phyloP scores from a whole-genome alignment of 352 stramenopile genomes.

The Globisporangium apiculatum region DNA sequence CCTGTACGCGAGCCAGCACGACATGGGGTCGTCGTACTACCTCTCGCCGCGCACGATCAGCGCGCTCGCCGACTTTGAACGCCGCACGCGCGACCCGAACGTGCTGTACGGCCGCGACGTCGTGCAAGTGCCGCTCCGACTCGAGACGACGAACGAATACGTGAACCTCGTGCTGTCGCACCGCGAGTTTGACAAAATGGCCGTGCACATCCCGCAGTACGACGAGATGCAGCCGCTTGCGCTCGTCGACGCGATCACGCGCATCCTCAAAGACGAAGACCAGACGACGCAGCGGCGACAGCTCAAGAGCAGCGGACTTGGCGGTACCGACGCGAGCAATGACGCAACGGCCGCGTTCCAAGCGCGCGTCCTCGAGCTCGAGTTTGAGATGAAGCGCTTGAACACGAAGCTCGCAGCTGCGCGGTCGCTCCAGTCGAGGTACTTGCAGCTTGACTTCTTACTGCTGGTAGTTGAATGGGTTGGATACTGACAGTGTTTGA shows the following conservation, averaged over 20 bases:
- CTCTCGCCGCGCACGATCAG: slow-evolving; percentile 22
- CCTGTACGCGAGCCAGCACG: slow-evolving; percentile 6
- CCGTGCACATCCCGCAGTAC: slow-evolving; percentile 61
- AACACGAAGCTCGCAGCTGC: slow-evolving; percentile 53
- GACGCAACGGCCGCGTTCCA: slow-evolving; percentile 48
- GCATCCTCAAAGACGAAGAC: slow-evolving; percentile 44
- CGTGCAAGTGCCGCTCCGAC: slow-evolving; percentile 68
- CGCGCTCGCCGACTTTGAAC: slow-evolving; percentile 21
- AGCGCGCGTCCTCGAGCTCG: slow-evolving; percentile 47
- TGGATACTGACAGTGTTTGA: neutral
- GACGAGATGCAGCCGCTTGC: slow-evolving; percentile 46
- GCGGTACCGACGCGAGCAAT: slow-evolving; percentile 2
- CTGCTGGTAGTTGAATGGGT: neutral
- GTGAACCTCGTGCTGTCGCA: slow-evolving; percentile 72
- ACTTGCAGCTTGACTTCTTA: neutral
- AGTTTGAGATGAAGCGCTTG: slow-evolving; percentile 64
- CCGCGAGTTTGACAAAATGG: slow-evolving; percentile 74
- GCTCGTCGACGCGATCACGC: slow-evolving; percentile 51
- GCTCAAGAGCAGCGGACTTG: no score
- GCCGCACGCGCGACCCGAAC: slow-evolving; percentile 15
- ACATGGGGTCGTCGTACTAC: slow-evolving; percentile 11
- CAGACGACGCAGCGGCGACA: slow-evolving; percentile 19
- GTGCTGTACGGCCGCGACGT: slow-evolving; percentile 65
- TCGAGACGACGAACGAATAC: slow-evolving; percentile 33
- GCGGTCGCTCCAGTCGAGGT: slow-evolving; percentile 40